Evolutionary conservation across 768 basidiomycete species (phyloP).

Genomic region (Mycena vulgaris): DNA sequence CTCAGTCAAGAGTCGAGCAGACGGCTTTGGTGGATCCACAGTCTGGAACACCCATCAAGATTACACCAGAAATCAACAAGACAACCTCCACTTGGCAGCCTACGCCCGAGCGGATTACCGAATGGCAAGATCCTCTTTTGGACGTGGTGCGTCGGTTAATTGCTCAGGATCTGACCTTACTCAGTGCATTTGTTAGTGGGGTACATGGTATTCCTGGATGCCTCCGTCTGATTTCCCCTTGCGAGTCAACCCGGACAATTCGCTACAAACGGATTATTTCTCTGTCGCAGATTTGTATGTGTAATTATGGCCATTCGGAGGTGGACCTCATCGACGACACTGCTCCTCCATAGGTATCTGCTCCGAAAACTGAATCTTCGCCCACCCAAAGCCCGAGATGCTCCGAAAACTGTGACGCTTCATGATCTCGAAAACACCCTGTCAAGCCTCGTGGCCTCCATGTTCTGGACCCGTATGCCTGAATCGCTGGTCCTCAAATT

Average conservation of each 20-base stretch:
- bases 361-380: not conserved
- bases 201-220: too few species aligned
- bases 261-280: too few species aligned
- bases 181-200: too few species aligned
- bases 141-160: not conserved
- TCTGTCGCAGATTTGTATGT: not conserved
- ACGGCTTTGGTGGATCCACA: not conserved
- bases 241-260: too few species aligned
- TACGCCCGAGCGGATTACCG: not conserved
- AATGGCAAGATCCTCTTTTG: not conserved
- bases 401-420: not conserved
- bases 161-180: too few species aligned
- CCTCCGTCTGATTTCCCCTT: too few species aligned
- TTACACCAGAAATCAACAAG: not conserved
- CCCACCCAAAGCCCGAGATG: not conserved
- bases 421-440: conserved; percentile 2
- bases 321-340: not conserved
- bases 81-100: not conserved
- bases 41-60: not conserved
- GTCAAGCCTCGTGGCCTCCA: not conserved
- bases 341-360: not conserved
- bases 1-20: not conserved
- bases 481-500: not conserved
- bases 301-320: not conserved
- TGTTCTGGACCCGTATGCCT: conserved; percentile 5